Evolutionary conservation across 2,329 filamentous ascomycete genomes (phyloP).

Genomic region (Clarireedia sp.): DNA sequence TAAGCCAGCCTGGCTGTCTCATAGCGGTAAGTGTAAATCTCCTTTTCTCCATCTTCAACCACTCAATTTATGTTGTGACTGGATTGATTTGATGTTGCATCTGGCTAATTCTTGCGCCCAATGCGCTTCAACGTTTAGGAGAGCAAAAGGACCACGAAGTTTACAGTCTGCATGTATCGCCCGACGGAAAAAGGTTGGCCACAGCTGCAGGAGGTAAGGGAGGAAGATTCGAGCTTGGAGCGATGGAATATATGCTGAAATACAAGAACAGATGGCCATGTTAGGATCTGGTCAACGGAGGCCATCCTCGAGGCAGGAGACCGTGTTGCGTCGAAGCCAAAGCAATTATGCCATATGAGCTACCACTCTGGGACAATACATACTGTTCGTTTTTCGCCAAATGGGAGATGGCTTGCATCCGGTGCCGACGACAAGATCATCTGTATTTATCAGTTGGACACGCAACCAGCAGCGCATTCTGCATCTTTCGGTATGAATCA

Average conservation of each 20-base stretch:
- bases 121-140: constrained; percentile 41
- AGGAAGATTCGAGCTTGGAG: not conserved
- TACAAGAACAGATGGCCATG: constrained; percentile 67
- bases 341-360: constrained; percentile 95
- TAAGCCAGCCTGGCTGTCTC: constrained; percentile 92
- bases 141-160: constrained; percentile 98
- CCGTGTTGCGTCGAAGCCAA: constrained; percentile 59
- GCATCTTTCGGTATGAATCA: constrained; percentile 64
- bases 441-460: constrained; percentile 86
- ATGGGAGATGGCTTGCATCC: constrained; percentile 89
- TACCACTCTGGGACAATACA: constrained; percentile 97
- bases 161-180: constrained; percentile 95
- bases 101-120: constrained; percentile 23
- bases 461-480: constrained; percentile 63
- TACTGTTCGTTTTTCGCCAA: constrained; percentile 92
- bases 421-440: constrained; percentile 99
- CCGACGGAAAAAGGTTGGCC: constrained; percentile 83
- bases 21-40: constrained; percentile 57
- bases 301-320: constrained; percentile 78
- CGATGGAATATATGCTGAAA: constrained; percentile 16
- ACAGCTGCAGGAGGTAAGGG: constrained; percentile 81
- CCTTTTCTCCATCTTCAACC: not conserved
- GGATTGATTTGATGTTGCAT: too few relatives aligned
- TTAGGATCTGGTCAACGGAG: constrained; percentile 96
- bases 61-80: too few relatives aligned